Evolutionary conservation across 805 yeast species (phyloP).

Genomic region (Wickerhamiella brachini): DNA sequence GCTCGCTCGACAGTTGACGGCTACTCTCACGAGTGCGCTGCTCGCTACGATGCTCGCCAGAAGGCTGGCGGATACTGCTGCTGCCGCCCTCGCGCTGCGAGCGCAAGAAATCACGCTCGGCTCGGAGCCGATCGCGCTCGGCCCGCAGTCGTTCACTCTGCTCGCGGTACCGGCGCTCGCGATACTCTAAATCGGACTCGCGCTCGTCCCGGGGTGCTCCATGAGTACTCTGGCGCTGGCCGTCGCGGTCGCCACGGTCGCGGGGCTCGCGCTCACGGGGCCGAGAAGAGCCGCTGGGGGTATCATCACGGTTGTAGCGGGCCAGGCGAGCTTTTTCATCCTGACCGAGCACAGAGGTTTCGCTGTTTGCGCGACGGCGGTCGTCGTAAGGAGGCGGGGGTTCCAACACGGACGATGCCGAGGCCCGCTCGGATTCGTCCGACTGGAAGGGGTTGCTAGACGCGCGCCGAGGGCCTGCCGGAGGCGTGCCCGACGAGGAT

Average conservation of each 20-base stretch:
- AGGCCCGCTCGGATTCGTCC: neutral
- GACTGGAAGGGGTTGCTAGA: conserved; percentile 30
- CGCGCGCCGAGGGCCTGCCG: conserved; percentile 28
- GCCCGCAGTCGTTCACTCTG: conserved; percentile 1
- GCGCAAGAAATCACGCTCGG: neutral
- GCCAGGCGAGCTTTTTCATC: conserved; percentile 2
- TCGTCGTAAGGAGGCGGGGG: conserved; percentile 18
- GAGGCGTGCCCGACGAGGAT: conserved; percentile 9
- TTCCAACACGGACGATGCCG: neutral
- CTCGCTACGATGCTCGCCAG: neutral
- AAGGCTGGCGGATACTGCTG: neutral
- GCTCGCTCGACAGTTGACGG: no score
- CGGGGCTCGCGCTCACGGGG: neutral
- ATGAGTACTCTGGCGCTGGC: neutral
- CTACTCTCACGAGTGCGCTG: no score
- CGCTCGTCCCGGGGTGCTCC: conserved; percentile 9
- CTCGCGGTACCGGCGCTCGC: conserved; percentile 13
- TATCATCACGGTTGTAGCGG: neutral
- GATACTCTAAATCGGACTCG: conserved; percentile 16
- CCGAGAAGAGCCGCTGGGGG: neutral
- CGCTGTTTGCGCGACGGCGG: conserved; percentile 18
- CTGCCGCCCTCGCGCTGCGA: conserved; percentile 1
- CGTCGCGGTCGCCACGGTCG: neutral
- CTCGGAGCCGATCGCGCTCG: conserved; percentile 2
- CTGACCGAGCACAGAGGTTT: conserved; percentile 16